Percentiles rank a stretch among this genome's conserved stretches.
phyloP scores from a whole-genome alignment of 139 green algal species.

The Mychonastes homosphaera region DNA sequence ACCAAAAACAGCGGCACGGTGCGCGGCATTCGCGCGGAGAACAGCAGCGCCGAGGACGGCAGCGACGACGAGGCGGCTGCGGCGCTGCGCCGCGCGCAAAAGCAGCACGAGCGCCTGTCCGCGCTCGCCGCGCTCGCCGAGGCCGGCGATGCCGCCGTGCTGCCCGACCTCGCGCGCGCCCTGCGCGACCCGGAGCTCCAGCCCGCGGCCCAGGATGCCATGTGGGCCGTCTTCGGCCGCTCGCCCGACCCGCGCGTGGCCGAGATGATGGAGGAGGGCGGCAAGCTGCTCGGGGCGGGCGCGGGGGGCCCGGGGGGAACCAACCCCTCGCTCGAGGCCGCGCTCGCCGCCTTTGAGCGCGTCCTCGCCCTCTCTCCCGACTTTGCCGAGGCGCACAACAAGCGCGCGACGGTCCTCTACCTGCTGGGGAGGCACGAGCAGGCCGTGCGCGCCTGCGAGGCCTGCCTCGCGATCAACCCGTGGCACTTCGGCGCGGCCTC shows the following conservation, averaged over 20 bases:
- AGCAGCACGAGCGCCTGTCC: too few species aligned
- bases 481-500: constrained; percentile 58
- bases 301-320: constrained; percentile 2
- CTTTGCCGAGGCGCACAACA: constrained; percentile 55
- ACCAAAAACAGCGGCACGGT: too few species aligned
- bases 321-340: constrained; percentile 10
- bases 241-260: constrained; percentile 9
- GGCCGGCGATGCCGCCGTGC: constrained; percentile 25
- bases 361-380: constrained; percentile 23
- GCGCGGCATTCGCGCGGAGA: too few species aligned
- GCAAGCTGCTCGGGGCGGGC: constrained; percentile 15
- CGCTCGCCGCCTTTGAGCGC: constrained; percentile 25
- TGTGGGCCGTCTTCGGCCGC: constrained; percentile 29
- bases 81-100: too few species aligned
- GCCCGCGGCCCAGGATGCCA: constrained; percentile 24
- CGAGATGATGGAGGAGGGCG: constrained; percentile 33
- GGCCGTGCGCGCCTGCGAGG: constrained; percentile 20
- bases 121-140: too few species aligned
- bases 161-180: constrained; percentile 24
- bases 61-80: too few species aligned
- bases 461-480: constrained; percentile 40
- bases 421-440: constrained; percentile 32
- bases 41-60: too few species aligned
- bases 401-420: constrained; percentile 56
- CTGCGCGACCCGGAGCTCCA: constrained; percentile 23